phyloP scores from a whole-genome alignment of 371 early-diverging fungal species.

The Mucor irregularis region DNA sequence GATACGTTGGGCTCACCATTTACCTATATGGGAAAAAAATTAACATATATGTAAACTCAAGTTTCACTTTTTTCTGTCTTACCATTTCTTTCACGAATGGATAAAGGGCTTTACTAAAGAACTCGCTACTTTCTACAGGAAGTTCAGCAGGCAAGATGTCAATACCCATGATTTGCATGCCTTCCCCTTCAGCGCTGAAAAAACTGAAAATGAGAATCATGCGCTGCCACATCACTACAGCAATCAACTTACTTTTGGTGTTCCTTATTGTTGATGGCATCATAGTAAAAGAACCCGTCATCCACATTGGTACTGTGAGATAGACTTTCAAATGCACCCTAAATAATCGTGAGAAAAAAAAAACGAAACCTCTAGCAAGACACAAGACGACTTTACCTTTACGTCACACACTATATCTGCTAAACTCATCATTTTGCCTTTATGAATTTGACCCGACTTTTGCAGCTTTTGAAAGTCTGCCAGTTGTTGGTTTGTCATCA shows the following conservation, averaged over 20 bases:
- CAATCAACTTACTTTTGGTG: slow-evolving; percentile 77
- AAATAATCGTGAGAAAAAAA: slow-evolving; percentile 6
- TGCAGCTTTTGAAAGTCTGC: slow-evolving; percentile 61
- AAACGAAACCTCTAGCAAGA: not conserved
- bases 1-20: slow-evolving; percentile 8
- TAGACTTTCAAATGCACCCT: slow-evolving; percentile 94
- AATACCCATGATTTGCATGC: slow-evolving; percentile 94
- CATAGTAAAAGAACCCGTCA: slow-evolving; percentile 89
- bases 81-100: slow-evolving; percentile 85
- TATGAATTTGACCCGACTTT: slow-evolving; percentile 45
- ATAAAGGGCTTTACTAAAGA: slow-evolving; percentile 85
- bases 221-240: too few relatives aligned
- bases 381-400: slow-evolving; percentile 56
- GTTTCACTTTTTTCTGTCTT: not conserved
- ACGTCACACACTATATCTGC: slow-evolving; percentile 97
- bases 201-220: too few relatives aligned
- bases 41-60: not conserved
- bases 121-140: slow-evolving; percentile 90
- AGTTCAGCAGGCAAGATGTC: slow-evolving; percentile 97
- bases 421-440: slow-evolving; percentile 78
- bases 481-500: slow-evolving; percentile 83
- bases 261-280: slow-evolving; percentile 70
- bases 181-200: slow-evolving; percentile 69
- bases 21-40: slow-evolving; percentile 8
- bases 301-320: slow-evolving; percentile 87